These are phyloP conservation scores for Streptanthus diversifolius DNA, from an alignment of 345 rosid species.

Conservation along the genomic window DNA sequence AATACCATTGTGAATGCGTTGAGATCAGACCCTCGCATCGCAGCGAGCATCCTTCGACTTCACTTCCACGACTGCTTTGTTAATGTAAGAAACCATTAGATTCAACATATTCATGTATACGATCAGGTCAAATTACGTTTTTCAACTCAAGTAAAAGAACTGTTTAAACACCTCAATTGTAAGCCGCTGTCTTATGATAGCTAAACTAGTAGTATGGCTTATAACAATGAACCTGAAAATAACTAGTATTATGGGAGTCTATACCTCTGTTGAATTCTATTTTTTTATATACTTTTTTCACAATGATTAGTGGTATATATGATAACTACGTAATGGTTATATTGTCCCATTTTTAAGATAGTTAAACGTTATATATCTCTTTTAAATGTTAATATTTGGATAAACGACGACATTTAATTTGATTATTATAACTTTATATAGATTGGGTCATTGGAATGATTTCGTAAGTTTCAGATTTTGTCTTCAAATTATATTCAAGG, in stretches of 20 bases:
- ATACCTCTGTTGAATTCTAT: background rate
- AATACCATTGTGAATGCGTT: conserved; percentile 37
- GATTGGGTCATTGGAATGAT: background rate
- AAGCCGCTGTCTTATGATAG: background rate
- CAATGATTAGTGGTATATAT: too few species aligned
- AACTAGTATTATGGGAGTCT: background rate
- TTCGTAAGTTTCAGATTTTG: background rate
- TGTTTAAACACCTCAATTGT: background rate
- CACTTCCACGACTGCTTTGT: conserved; percentile 61
- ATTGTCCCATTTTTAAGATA: too few species aligned
- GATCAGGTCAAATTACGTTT: background rate
- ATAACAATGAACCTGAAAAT: too few species aligned
- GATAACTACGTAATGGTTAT: too few species aligned
- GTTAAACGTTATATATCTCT: too few species aligned
- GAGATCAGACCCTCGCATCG: conserved; percentile 41
- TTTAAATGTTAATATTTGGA: background rate
- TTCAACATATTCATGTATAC: background rate
- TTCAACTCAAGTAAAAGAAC: background rate
- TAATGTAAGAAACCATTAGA: conserved; percentile 30
- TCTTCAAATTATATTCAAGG: background rate
- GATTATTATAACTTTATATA: background rate
- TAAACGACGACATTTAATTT: background rate
- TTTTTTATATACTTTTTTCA: background rate
- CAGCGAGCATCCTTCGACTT: conserved; percentile 48
- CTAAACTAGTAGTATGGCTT: background rate